A percentile compares a stretch with the other conserved stretches of the same genome.
Evolutionary conservation across 2,329 filamentous ascomycete species (phyloP).

Genomic region (Hypoxylon sp.): DNA sequence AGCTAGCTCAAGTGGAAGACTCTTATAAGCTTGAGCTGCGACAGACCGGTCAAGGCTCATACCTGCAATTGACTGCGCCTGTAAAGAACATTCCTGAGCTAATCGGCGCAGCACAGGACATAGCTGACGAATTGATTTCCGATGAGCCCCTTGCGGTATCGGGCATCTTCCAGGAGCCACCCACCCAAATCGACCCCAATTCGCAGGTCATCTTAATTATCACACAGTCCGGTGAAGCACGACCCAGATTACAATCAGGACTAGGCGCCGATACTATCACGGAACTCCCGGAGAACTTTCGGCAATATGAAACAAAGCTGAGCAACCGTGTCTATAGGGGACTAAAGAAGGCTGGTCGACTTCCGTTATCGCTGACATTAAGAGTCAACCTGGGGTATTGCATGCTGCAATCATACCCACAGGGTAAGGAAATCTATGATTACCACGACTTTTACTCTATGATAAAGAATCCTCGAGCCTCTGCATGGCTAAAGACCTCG

Average conservation of each 20-base stretch:
- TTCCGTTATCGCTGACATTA: conserved; percentile 38
- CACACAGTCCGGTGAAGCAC: conserved; percentile 13
- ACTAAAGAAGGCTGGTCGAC: conserved; percentile 41
- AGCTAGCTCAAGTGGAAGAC: conserved; percentile 62
- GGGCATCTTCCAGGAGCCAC: conserved; percentile 48
- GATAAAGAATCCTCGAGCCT: conserved; percentile 45
- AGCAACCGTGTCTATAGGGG: conserved; percentile 34
- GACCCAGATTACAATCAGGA: conserved; percentile 31
- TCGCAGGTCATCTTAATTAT: conserved; percentile 39
- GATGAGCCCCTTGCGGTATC: conserved; percentile 10
- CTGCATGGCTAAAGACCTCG: conserved; percentile 42
- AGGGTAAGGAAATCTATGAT: conserved; percentile 27
- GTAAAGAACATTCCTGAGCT: conserved; percentile 38
- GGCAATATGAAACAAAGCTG: conserved; percentile 36
- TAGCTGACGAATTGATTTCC: conserved; percentile 32
- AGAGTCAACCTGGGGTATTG: conserved; percentile 44
- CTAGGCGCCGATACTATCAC: not conserved
- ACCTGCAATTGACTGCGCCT: conserved; percentile 40
- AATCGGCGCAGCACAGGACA: conserved; percentile 36
- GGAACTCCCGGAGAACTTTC: not conserved
- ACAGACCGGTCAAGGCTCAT: conserved; percentile 17
- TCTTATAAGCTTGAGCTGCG: conserved; percentile 31
- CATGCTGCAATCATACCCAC: conserved; percentile 39
- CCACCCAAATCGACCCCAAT: conserved; percentile 9
- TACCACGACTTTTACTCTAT: conserved; percentile 45